Conservation (phyloP, 108 stramenopile species). For the Phaeodactylum tricornutum region DNA sequence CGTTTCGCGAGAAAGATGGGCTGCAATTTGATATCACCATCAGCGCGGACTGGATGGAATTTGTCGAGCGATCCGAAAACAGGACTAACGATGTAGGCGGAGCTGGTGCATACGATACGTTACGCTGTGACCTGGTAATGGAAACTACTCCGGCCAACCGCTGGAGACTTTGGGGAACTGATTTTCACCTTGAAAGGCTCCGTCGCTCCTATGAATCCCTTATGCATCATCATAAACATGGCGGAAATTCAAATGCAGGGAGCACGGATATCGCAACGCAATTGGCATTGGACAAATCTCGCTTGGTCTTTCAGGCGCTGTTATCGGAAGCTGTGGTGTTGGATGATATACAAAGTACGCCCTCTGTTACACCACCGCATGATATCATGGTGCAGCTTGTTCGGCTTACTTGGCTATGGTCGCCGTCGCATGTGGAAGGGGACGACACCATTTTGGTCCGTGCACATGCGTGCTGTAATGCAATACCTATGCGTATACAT, state of each 20-base stretch:
- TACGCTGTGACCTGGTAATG: conserved; percentile 27
- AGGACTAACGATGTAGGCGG: conserved; percentile 14
- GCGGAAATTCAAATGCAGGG: too few relatives aligned
- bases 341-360: too few relatives aligned
- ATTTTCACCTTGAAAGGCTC: conserved; percentile 37
- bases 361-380: too few relatives aligned
- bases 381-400: conserved; percentile 14
- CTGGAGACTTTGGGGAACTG: conserved; percentile 34
- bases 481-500: conserved; percentile 1
- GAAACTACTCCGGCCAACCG: background rate
- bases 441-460: conserved; percentile 19
- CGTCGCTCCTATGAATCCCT: conserved; percentile 27
- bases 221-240: background rate
- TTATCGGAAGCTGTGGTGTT: too few relatives aligned
- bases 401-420: conserved; percentile 24
- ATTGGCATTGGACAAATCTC: too few relatives aligned
- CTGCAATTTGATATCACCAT: conserved; percentile 23
- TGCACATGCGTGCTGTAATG: conserved; percentile 19
- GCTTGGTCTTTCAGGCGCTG: too few relatives aligned
- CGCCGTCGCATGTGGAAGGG: too few relatives aligned
- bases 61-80: conserved; percentile 19
- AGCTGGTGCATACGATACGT: conserved; percentile 29
- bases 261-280: too few relatives aligned
- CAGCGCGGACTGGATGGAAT: conserved; percentile 35
- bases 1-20: too few relatives aligned